These are phyloP conservation scores for Citeromyces siamensis DNA, from an alignment of 1,139 yeast genomes.

Conservation along the genomic window DNA sequence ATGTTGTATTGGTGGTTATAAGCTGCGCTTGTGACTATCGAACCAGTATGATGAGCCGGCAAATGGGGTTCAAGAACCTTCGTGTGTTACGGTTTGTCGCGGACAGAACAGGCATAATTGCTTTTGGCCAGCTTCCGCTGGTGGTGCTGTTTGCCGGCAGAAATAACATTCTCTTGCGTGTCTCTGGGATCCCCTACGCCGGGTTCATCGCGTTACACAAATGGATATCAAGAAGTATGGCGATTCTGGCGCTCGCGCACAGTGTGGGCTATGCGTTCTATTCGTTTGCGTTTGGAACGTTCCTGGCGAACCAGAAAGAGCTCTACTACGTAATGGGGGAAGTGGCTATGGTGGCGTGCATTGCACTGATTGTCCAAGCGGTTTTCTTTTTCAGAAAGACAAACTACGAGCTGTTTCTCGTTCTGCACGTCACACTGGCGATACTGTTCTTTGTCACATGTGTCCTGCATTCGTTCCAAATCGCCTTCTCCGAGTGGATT, in stretches of 20 bases:
- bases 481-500: slow-evolving; percentile 28
- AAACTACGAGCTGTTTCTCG: slow-evolving; percentile 31
- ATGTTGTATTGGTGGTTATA: slow-evolving; percentile 13
- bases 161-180: slow-evolving; percentile 42
- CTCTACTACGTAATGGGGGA: slow-evolving; percentile 12
- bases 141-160: slow-evolving; percentile 49
- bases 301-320: slow-evolving; percentile 7
- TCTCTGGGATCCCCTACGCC: slow-evolving; percentile 51
- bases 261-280: slow-evolving; percentile 13
- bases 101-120: slow-evolving; percentile 45
- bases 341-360: slow-evolving; percentile 22
- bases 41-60: slow-evolving; percentile 6
- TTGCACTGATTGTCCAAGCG: slow-evolving; percentile 25
- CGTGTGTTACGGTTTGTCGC: slow-evolving; percentile 25
- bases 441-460: slow-evolving; percentile 27
- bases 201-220: slow-evolving; percentile 46
- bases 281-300: slow-evolving; percentile 6
- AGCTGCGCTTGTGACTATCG: slow-evolving; percentile 8
- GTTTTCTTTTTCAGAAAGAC: slow-evolving; percentile 26
- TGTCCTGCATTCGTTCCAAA: slow-evolving; percentile 26
- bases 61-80: slow-evolving; percentile 11
- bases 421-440: slow-evolving; percentile 29
- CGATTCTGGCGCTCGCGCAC: slow-evolving; percentile 18
- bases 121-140: slow-evolving; percentile 39
- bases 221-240: slow-evolving; percentile 42